phyloP scores from a whole-genome alignment of 2,329 filamentous ascomycete genomes.

The Aspergillus tanneri region DNA sequence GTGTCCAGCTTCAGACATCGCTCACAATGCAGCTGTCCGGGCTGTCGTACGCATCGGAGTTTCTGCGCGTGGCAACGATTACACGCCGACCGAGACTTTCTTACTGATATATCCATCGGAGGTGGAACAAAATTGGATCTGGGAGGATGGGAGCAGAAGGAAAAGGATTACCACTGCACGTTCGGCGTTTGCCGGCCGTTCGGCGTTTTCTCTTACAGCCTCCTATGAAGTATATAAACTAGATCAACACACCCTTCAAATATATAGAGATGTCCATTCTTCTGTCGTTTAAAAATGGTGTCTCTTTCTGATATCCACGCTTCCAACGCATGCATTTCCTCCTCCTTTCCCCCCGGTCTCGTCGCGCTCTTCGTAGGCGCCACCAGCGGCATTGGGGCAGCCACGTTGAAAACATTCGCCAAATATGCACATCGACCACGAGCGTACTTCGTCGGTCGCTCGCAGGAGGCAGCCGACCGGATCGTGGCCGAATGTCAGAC shows the following conservation, averaged over 20 bases:
- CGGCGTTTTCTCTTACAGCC: neutral
- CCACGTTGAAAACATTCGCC: slow-evolving; percentile 48
- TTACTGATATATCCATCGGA: neutral
- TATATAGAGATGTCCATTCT: neutral
- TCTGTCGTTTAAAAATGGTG: neutral
- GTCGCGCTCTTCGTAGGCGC: slow-evolving; percentile 54
- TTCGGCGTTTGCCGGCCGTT: neutral
- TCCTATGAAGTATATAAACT: neutral
- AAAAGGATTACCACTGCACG: neutral
- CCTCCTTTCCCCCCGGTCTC: slow-evolving; percentile 27
- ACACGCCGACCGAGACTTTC: neutral
- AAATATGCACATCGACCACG: slow-evolving; percentile 37
- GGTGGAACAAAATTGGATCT: neutral
- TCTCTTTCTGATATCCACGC: neutral
- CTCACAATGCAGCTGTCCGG: neutral
- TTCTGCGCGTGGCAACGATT: slow-evolving; percentile 2
- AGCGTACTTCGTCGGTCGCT: slow-evolving; percentile 52
- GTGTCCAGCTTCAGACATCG: neutral
- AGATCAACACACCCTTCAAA: neutral
- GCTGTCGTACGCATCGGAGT: slow-evolving; percentile 1
- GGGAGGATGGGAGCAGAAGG: neutral
- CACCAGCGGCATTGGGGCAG: slow-evolving; percentile 53
- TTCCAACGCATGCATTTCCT: neutral
- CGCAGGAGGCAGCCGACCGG: slow-evolving; percentile 38
- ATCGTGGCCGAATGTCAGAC: slow-evolving; percentile 44